Evolutionary conservation across 768 basidiomycete genomes (phyloP), one percentile per base, ranked within the genome.

Genomic region (Pleurotus sapidus): DNA sequence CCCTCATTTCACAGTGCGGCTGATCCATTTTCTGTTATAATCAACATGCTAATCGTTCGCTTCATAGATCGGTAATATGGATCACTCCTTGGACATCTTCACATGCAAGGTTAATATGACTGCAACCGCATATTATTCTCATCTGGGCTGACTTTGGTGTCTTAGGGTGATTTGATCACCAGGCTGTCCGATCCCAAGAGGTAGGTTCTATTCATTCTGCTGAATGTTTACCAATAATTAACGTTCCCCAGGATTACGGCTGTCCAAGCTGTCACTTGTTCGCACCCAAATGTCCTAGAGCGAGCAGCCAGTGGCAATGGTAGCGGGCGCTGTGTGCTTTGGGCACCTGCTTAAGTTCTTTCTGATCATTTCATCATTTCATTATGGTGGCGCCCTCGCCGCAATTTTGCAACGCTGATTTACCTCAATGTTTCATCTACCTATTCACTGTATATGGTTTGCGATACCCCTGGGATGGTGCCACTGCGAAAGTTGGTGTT

Each of bases 251-350:
- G 89, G 61, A 86, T 93, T 59, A 83, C 88, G 18, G 91, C 92
- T 1, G 87, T 88, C 3, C 92, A 93, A 70, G 91, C 92, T n/a
- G 92, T 93, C n/a, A 91, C 92, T 6, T 89, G 87, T 63, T 91
- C 89, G 12, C 92, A 93, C 67, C 91, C 92, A 0, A 86, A 67
- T 56, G 71, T 90, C 18, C 77, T 90, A 2, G 90, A 89, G 64
- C 81, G 92, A 24, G 87, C 79, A 20, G 91, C 80, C 3, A 90
- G 82, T 46, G 92, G 91, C 18, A 93, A 91, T 64, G 92, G 69
- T 1, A 89, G 84, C 58, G 92, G 92, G 24, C 78, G 88, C 54
- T 93, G 91, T 67, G 81, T 89, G 11, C 71, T 94, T 9, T 94
- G 92, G 92, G 90, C 87, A 27, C 82, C 81, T 7, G 59, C 51